phyloP scores from a whole-genome alignment of 768 basidiomycete genomes.

The Boletus sp. region DNA sequence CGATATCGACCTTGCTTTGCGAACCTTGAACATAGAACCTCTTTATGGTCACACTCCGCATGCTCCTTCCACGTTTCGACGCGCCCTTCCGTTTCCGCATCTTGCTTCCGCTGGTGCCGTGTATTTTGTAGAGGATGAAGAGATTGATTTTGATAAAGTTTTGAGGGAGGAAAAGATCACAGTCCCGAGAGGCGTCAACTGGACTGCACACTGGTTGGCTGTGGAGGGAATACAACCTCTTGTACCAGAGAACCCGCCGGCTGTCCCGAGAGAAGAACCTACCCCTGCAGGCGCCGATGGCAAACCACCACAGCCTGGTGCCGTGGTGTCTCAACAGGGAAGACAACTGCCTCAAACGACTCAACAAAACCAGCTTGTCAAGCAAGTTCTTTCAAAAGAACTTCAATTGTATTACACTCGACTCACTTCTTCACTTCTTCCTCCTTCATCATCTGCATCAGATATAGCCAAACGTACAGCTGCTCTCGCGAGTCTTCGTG shows the following conservation, averaged over 20 bases:
- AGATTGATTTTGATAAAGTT: constrained; percentile 93
- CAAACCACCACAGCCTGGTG: constrained; percentile 30
- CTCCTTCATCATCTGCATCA: constrained; percentile 38
- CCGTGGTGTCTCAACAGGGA: constrained; percentile 22
- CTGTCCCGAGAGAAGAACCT: constrained; percentile 59
- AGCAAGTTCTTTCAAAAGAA: constrained; percentile 90
- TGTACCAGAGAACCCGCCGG: constrained; percentile 95
- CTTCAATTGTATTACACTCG: constrained; percentile 93
- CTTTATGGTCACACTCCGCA: constrained; percentile 61
- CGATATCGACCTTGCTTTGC: constrained; percentile 92
- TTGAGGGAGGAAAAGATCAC: constrained; percentile 83
- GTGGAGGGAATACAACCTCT: constrained; percentile 97
- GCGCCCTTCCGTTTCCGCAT: constrained; percentile 46
- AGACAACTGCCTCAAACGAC: constrained; percentile 28
- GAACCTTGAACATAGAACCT: constrained; percentile 94
- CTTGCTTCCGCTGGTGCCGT: constrained; percentile 60
- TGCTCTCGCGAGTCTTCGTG: constrained; percentile 84
- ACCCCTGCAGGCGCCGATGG: constrained; percentile 25
- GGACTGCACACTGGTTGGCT: constrained; percentile 97
- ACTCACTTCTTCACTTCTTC: constrained; percentile 80
- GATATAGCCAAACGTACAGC: constrained; percentile 79
- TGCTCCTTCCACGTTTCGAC: constrained; percentile 39
- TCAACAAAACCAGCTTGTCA: constrained; percentile 74
- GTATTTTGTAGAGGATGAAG: constrained; percentile 95
- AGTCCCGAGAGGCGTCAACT: constrained; percentile 76